Conservation (phyloP, 768 basidiomycete genomes). For the Termitomyces sp. region DNA sequence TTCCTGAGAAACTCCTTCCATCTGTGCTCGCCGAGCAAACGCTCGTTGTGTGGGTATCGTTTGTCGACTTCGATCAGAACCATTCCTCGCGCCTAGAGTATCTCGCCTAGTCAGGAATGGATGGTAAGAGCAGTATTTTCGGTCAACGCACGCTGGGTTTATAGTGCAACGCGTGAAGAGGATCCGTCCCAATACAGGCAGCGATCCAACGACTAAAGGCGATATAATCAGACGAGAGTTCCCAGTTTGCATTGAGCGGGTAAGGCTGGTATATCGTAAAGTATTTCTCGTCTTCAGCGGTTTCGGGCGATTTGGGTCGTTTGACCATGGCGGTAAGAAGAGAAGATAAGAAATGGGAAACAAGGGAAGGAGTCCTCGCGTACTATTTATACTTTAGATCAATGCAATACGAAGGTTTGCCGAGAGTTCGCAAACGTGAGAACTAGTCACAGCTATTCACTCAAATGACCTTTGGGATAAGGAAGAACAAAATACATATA, state of each 20-base stretch:
- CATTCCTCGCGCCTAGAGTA: constrained; percentile 38
- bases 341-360: background rate
- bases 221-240: constrained; percentile 33
- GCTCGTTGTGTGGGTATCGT: constrained; percentile 27
- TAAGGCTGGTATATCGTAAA: constrained; percentile 47
- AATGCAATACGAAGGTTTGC: background rate
- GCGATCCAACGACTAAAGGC: constrained; percentile 47
- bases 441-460: background rate
- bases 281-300: constrained; percentile 44
- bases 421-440: background rate
- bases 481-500: background rate
- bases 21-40: constrained; percentile 47
- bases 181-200: constrained; percentile 32
- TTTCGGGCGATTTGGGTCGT: constrained; percentile 34
- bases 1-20: constrained; percentile 44
- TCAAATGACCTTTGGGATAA: background rate
- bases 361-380: background rate
- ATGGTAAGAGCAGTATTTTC: background rate
- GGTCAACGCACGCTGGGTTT: constrained; percentile 39
- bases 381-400: constrained; percentile 9
- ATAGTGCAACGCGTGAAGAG: constrained; percentile 41
- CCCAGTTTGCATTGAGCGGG: constrained; percentile 46
- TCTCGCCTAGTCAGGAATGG: constrained; percentile 1
- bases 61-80: constrained; percentile 47
- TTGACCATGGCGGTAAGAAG: constrained; percentile 30